Evolutionary conservation across 176 grass and related monocot species (phyloP).

Genomic region (Hsuehochloa calcarea): DNA sequence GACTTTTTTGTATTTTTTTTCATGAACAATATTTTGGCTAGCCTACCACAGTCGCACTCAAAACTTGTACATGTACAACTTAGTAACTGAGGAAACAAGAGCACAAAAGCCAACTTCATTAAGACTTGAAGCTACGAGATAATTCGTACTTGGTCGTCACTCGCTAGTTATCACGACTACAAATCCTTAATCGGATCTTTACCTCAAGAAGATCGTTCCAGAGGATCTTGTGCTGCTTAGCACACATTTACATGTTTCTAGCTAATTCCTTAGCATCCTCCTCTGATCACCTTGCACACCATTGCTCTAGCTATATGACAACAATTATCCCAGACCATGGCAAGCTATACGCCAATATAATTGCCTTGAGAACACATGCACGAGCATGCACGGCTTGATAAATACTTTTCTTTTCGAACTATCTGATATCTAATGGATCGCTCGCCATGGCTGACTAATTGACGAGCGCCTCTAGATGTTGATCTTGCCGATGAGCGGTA

Average conservation of each 20-base stretch:
- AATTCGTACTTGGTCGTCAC: not conserved
- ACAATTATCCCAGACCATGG: not conserved
- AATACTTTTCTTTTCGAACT: not conserved
- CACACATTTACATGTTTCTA: not conserved
- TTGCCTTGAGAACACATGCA: not conserved
- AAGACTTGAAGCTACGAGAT: not conserved
- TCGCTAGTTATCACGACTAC: not conserved
- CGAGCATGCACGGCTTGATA: not conserved
- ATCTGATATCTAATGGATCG: not conserved
- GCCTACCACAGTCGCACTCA: no score
- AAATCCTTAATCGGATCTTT: not conserved
- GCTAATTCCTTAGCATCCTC: not conserved
- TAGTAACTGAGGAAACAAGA: not conserved
- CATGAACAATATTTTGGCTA: no score
- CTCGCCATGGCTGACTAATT: not conserved
- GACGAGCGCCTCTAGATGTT: not conserved
- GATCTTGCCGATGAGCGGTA: constrained; percentile 72
- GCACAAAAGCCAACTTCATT: not conserved
- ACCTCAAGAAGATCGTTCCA: not conserved
- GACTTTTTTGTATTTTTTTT: no score
- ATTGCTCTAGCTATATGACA: not conserved
- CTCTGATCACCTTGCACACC: not conserved
- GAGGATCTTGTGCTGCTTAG: not conserved
- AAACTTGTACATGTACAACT: not conserved
- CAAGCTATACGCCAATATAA: constrained; percentile 11